Base-by-base conservation (phyloP, 2,329 filamentous ascomycete species). In the Achaetomium macrosporum region DNA sequence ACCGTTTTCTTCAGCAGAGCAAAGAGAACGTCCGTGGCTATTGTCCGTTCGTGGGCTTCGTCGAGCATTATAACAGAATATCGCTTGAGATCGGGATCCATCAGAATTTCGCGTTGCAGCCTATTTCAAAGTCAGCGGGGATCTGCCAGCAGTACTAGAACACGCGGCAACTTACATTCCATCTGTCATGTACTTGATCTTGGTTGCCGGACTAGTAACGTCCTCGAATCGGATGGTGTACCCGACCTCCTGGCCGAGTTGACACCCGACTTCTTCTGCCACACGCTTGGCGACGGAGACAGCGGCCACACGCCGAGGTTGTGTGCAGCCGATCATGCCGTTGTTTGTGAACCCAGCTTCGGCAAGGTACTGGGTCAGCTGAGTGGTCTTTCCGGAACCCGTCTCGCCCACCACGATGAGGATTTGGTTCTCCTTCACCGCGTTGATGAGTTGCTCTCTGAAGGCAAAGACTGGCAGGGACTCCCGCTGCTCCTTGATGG, bases 131-230 rank as follows among this genome's bases (percentile, higher is more conserved):
- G 54, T 59, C 19, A 57, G 51, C 3, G 20, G n/a, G 3, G 19
- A 17, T 3, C 5, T 13, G 10, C 5, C 13, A 11, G 3, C 12
- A 42, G 16, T 1, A 12, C 12, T 1, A n/a, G 13, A 11, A 45
- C 12, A 31, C 15, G 2, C 16, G 11, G 13, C 2, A 20, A 52
- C 57, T 47, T 47, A 59, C 88, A 97, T 97, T 70, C 93, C 93
- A 64, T 99, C 93, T 15, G 93, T 99, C 92, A 99, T 96, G 73
- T 99, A 99, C 74, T 99, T 99, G 75, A 99, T 96, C 65, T 85
- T 89, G 1, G 93, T 99, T 16, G 85, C 79, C 2, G 89, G 83
- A 59, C 85, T 88, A 0, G 92, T 96, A 67, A 85, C 88, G 71
- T 99, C 93, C 66, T 99, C 93, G 66, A 99, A 99, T 67, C 93